Percentiles rank a stretch among this genome's conserved stretches.
phyloP scores from a whole-genome alignment of 2,329 filamentous ascomycete species.

The Aureobasidium pullulans region DNA sequence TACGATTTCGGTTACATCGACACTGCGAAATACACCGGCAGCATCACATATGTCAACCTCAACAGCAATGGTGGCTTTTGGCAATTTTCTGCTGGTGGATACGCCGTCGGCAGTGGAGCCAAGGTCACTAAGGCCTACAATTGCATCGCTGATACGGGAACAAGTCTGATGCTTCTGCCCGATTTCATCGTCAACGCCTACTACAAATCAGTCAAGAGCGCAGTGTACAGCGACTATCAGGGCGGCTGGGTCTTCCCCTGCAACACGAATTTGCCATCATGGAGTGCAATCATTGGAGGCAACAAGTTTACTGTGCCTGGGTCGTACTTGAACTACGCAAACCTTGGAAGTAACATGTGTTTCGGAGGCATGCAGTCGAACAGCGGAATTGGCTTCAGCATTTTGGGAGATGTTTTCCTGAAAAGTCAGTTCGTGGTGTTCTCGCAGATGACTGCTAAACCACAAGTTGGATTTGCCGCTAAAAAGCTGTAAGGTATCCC shows the following conservation, averaged over 20 bases:
- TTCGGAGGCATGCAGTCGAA: constrained; percentile 58
- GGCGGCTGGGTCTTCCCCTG: constrained; percentile 38
- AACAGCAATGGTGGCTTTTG: constrained; percentile 56
- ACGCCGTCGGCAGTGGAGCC: constrained; percentile 42
- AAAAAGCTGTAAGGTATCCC: not conserved
- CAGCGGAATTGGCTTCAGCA: constrained; percentile 48
- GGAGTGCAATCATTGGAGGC: constrained; percentile 47
- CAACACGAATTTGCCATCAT: constrained; percentile 29
- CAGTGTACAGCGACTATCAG: constrained; percentile 29
- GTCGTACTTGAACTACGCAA: constrained; percentile 43
- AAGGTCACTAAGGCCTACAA: constrained; percentile 36
- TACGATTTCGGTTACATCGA: constrained; percentile 57
- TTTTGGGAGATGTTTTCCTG: constrained; percentile 69
- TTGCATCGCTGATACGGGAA: constrained; percentile 64
- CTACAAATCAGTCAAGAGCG: constrained; percentile 32
- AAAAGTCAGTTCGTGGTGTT: constrained; percentile 69
- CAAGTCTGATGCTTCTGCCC: constrained; percentile 54
- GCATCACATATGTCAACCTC: constrained; percentile 49
- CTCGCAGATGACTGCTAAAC: constrained; percentile 32
- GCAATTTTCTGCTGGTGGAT: constrained; percentile 52
- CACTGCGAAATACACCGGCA: constrained; percentile 49
- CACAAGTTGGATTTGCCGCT: not conserved
- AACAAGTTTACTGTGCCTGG: constrained; percentile 17
- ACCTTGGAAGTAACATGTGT: constrained; percentile 46
- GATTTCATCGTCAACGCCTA: constrained; percentile 34